A percentile compares a stretch with the other conserved stretches of the same genome.
phyloP scores from a whole-genome alignment of 225 moss, liverwort and hornwort species.

The Polytrichum commune region DNA sequence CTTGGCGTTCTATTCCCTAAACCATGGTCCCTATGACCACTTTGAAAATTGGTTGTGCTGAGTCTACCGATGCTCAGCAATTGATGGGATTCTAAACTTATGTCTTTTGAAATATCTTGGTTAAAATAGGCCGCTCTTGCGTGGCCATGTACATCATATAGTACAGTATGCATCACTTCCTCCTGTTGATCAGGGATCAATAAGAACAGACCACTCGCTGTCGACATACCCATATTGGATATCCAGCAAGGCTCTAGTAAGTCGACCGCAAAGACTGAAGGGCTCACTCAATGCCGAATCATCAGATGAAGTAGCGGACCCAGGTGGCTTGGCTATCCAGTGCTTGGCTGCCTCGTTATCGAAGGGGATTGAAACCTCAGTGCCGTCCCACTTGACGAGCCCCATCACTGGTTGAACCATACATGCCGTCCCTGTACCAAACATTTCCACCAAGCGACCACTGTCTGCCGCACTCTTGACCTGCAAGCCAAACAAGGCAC shows the following conservation, averaged over 20 bases:
- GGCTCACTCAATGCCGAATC: constrained; percentile 38
- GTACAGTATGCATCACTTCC: neutral
- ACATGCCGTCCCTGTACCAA: constrained; percentile 84
- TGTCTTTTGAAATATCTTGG: too few relatives aligned
- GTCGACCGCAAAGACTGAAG: constrained; percentile 76
- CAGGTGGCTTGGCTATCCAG: constrained; percentile 63
- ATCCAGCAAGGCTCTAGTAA: constrained; percentile 60
- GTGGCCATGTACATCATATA: constrained; percentile 1
- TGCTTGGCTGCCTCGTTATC: constrained; percentile 50
- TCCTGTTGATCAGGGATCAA: constrained; percentile 33
- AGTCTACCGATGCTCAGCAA: neutral
- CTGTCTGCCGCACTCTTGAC: constrained; percentile 60
- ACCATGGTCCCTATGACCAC: neutral
- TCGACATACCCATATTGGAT: constrained; percentile 67
- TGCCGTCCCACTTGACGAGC: constrained; percentile 46
- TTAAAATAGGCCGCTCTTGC: too few relatives aligned
- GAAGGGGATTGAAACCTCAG: constrained; percentile 63
- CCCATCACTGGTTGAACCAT: constrained; percentile 73
- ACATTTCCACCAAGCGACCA: constrained; percentile 69
- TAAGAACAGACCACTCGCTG: constrained; percentile 64
- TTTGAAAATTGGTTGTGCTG: neutral
- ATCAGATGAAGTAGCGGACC: constrained; percentile 20
- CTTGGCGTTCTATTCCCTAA: neutral
- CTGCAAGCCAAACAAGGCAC: constrained; percentile 28
- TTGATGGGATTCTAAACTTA: neutral